Evolutionary conservation across 1,139 yeast species (phyloP), one percentile per base, ranked within the genome.

Genomic region (Blastobotrys arbuscula): DNA sequence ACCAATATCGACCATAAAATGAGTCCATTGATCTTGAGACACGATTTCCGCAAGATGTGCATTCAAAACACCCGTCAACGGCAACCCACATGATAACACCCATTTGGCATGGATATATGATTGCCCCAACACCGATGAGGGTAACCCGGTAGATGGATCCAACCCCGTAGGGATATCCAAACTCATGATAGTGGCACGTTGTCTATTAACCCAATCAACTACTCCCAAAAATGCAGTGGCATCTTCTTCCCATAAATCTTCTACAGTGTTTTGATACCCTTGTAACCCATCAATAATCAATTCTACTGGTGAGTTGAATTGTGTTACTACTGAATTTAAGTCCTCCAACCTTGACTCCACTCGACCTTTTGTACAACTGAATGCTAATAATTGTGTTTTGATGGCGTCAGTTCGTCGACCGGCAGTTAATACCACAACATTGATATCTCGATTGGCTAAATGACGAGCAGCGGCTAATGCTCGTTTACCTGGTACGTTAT

Each of bases 391-490:
- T 59, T 84, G 87, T 13, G 62, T 61, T 45, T 58, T 54, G 49
- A 67, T 58, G 57, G 65, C 52, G 58, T 52, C 45, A 7, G 59
- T 55, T 20, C 57, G 62, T 15, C 54, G 52, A 35, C 67, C 70
- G 16, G 79, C 62, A 6, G 79, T 69, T 55, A 72, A 79, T 5
- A 82, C 82, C 50, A 87, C 69, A 0, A 84, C 87, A 45, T 87
- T 69, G 8, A 84, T 76, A 0, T 88, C 89, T 54, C 84, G 84
- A 61, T 86, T 86, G 41, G 84, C 72, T 52, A 90, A 72, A 57
- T 85, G 90, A 54, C 96, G 79, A 0, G 90, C 95, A 0, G 92
- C 74, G 0, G 92, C 87, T 50, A 87, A 69, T 0, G 94, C 90
- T 49, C 89, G 71, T 7, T 81, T 74, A 13, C 96, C 95, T 26